Conservation (phyloP, 345 rosid genomes). For the Adansonia digitata region DNA sequence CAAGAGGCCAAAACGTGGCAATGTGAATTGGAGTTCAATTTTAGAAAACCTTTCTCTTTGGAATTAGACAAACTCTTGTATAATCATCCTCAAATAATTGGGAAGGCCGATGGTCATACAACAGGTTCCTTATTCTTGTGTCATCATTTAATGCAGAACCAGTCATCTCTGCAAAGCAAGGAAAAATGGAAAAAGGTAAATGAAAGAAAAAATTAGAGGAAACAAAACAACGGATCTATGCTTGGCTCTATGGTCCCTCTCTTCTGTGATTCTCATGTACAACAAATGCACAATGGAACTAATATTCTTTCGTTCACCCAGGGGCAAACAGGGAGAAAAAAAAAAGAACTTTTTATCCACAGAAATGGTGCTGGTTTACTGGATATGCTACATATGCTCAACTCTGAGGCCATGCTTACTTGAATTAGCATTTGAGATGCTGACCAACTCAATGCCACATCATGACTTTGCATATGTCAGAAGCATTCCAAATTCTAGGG, state of each 20-base stretch:
- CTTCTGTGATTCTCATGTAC: background rate
- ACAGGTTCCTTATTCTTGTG: slow-evolving; percentile 21
- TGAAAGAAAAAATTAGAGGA: background rate
- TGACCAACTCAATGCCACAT: slow-evolving; percentile 2
- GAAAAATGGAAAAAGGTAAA: background rate
- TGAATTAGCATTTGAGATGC: slow-evolving; percentile 3
- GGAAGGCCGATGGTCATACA: slow-evolving; percentile 74
- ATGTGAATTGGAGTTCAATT: background rate
- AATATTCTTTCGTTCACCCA: background rate
- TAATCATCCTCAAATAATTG: slow-evolving; percentile 51
- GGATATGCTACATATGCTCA: background rate
- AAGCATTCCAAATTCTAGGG: background rate
- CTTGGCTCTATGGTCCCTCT: background rate
- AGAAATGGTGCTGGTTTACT: background rate
- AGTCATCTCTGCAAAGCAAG: slow-evolving; percentile 50
- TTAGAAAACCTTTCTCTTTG: slow-evolving; percentile 69
- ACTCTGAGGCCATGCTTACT: background rate
- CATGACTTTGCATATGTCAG: background rate
- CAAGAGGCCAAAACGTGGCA: background rate
- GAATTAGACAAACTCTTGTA: slow-evolving; percentile 70
- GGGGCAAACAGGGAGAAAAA: background rate
- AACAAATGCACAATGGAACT: background rate
- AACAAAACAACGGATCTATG: background rate
- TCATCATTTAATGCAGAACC: slow-evolving; percentile 35
- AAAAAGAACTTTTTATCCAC: background rate